These are phyloP conservation scores for Hevea brasiliensis DNA, from an alignment of 345 rosid species.

Conservation along the genomic window DNA sequence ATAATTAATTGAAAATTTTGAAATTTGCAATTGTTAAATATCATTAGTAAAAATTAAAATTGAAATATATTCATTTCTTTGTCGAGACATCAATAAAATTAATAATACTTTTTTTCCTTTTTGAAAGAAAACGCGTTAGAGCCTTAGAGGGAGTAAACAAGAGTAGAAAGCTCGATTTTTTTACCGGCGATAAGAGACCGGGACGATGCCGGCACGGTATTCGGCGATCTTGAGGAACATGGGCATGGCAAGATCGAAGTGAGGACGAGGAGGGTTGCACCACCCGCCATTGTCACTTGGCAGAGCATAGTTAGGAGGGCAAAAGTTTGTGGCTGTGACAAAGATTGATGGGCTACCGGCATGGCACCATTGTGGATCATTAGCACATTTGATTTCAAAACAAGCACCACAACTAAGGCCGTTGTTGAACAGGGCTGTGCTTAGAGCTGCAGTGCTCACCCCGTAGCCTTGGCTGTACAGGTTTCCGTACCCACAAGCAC, in stretches of 20 bases:
- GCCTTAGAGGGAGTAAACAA: background rate
- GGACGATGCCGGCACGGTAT: conserved; percentile 67
- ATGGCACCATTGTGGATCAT: conserved; percentile 59
- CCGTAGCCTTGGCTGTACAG: conserved; percentile 73
- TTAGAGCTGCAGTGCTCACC: conserved; percentile 64
- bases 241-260: conserved; percentile 75
- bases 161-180: background rate
- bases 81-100: background rate
- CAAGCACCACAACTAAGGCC: conserved; percentile 68
- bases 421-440: conserved; percentile 67
- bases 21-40: too few species aligned
- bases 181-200: conserved; percentile 77
- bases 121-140: too few species aligned
- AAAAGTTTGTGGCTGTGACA: conserved; percentile 64
- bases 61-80: background rate
- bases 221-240: conserved; percentile 70
- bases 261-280: conserved; percentile 88
- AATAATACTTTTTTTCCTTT: too few species aligned
- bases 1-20: too few species aligned
- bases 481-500: conserved; percentile 70
- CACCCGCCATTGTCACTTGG: conserved; percentile 78
- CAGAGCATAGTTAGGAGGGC: conserved; percentile 61
- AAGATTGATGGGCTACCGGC: conserved; percentile 63
- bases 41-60: too few species aligned
- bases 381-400: conserved; percentile 54